Evolutionary conservation across 306 rosid species (phyloP), one percentile per base, ranked within the genome.

Genomic region (Phaseolus lunatus): DNA sequence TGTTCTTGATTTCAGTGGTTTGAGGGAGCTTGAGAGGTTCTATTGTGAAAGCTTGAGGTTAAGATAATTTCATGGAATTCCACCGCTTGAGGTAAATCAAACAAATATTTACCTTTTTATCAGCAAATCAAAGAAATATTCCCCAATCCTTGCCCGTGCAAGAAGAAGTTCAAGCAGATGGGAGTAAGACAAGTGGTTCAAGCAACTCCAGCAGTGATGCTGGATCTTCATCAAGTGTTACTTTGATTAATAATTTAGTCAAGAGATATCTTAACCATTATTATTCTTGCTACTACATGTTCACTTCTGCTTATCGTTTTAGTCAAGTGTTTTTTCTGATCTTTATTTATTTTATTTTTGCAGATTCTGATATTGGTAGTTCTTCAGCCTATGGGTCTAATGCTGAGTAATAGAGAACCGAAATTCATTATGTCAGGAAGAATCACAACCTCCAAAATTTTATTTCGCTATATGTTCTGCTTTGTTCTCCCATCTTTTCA

Each of bases 201-300:
- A 88, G 99, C 91, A 89, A 96, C 84, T 95, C 99, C 44, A 95
- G 97, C 85, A 96, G 99, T 70, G 98, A 87, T 86, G 92, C 99
- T 53, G 97, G 97, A 48, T 92, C 99, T 62, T 90, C 97, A 59
- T 95, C 99, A 47, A 92, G 96, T 82, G 99, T 97, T 96, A 96
- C 77, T 68, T 75, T 41, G 22, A 72, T 72, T 66, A 35, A 22
- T 35, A 11, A 44, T 43, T 75, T 66, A 20, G 33, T 66, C 62
- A 31, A 18, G 33, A 24, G 11, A 62, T 74, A 18, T 79, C 39
- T 20, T 49, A 9, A 24, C 39, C 47, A 52, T 48, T 62, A 33
- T 41, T 31, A 31, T 31, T 41, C 37, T 19, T 39, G 12, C 72
- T 64, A 23, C 13, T 22, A 18, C 47, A 19, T 62, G 41, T 11